Base-by-base conservation (phyloP, 208 protist genomes). In the Crithidia bombi region DNA sequence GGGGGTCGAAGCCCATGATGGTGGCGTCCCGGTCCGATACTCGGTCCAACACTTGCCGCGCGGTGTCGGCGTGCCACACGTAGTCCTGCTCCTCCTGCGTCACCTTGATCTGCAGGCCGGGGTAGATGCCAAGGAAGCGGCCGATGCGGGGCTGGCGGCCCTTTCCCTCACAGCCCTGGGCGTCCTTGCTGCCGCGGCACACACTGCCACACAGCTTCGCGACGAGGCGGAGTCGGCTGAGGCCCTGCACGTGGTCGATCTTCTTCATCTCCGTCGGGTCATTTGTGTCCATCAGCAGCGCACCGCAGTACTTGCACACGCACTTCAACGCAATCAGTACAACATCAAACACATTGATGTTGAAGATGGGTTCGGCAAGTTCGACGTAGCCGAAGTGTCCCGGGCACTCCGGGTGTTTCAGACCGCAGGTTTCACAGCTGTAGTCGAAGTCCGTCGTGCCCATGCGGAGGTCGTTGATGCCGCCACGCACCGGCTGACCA, bases 381-480 rank as follows among this genome's bases (percentile, higher is more conserved):
- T 99, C 94, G 14, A 99, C 83, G 82, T 99, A 97, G n/a, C 98
- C 98, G 79, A 99, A 99, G 83, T 99, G 99, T 11, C 99, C 99
- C 3, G 98, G 98, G 73, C 92, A 96, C 52, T 93, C 85, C 12
- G 87, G 87, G 65, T 95, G 86, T 44, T 78, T 83, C 63, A 87
- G 75, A 21, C 86, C 76, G 75, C 92, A 96, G 39, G 89, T 95
- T 65, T 92, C 87, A 64, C 92, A 96, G 52, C 69, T 75, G 66
- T 88, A 83, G 51, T 96, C 88, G 56, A 90, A 91, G 78, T 94
- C 89, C 25, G 90, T 95, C 35, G 80, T 91, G 47, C 92, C 92
- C 86, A 97, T 92, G 55, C 92, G 89, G 15, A 94, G 89, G 69
- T 97, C 92, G 68, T 92, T 91, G 67, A 94, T 92, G 50, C 92